phyloP scores from a whole-genome alignment of 2,329 filamentous ascomycete species.

The Fusarium azukiicola region DNA sequence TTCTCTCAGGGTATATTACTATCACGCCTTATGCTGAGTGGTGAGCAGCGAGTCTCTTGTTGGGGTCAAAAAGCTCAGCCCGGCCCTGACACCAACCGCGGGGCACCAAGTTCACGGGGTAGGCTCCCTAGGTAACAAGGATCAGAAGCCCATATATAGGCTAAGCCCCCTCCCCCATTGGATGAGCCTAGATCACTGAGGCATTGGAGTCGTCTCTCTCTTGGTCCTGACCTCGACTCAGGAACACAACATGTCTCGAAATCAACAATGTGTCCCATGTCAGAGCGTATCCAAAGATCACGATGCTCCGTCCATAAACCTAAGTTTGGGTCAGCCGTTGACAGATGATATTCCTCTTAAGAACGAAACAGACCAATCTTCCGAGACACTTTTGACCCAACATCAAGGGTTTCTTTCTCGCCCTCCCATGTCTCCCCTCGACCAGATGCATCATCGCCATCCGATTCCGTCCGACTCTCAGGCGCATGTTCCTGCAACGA shows the following conservation, averaged over 20 bases:
- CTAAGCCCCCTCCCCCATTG: neutral
- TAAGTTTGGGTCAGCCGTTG: neutral
- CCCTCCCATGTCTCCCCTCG: neutral
- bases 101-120: neutral
- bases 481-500: neutral
- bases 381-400: neutral
- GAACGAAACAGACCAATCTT: neutral
- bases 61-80: neutral
- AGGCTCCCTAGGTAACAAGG: neutral
- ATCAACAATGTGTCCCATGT: neutral
- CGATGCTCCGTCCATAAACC: neutral
- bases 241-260: neutral
- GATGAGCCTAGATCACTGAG: neutral
- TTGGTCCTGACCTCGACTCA: neutral
- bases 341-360: neutral
- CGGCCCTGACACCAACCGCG: neutral
- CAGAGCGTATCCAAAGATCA: neutral
- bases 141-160: neutral
- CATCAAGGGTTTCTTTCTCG: neutral
- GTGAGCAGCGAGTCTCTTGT: neutral
- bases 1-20: neutral
- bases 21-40: neutral
- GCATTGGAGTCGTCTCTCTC: neutral
- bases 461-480: neutral
- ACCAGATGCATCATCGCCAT: neutral